Evolutionary conservation across 2,329 filamentous ascomycete genomes (phyloP), one percentile per base, ranked within the genome.

Genomic region (Pseudocercospora fijiensis): DNA sequence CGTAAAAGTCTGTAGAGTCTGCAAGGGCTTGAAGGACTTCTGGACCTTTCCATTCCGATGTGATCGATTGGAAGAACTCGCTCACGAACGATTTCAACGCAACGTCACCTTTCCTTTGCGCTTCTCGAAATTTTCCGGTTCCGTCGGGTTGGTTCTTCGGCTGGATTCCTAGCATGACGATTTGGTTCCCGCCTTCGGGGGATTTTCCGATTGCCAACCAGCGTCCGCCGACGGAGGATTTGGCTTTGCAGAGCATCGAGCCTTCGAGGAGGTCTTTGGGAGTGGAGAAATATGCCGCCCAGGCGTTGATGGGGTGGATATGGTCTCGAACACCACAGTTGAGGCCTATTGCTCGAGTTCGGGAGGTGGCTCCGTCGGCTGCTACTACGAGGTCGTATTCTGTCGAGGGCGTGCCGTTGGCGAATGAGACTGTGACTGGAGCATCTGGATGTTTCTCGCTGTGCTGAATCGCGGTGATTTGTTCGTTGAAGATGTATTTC

Each of bases 311-410:
- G 0, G 77, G 70, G 1, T 67, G 33, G 26, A 82, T 72, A 62
- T 81, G 69, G 57, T 81, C 76, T 53, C 76, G 74, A 1, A 77
- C 72, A 41, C 74, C 74, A 58, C 78, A 78, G 8, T 71, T 74
- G 9, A 83, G 71, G 13, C 77, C 80, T 8, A 83, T 74, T 1
- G 80, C 78, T 51, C 82, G 76, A 26, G 80, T 83, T 45, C 77
- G 73, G 2, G 82, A 84, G 1, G 76, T 79, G 10, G 79, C 72
- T 1, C 82, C 82, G 63, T 84, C 82, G 60, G 78, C 80, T 22
- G 79, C 81, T 11, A 84, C 78, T 16, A 84, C 77, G 2, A 84
- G 76, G 61, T 83, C 81, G 65, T 75, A 83, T n/a, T 77, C 69
- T 3, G 75, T 57, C 4, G 74, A 65, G 7, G 75, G 74, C 3